phyloP scores from a whole-genome alignment of 75 land plant genomes.

The Ceratopteris richardii region DNA sequence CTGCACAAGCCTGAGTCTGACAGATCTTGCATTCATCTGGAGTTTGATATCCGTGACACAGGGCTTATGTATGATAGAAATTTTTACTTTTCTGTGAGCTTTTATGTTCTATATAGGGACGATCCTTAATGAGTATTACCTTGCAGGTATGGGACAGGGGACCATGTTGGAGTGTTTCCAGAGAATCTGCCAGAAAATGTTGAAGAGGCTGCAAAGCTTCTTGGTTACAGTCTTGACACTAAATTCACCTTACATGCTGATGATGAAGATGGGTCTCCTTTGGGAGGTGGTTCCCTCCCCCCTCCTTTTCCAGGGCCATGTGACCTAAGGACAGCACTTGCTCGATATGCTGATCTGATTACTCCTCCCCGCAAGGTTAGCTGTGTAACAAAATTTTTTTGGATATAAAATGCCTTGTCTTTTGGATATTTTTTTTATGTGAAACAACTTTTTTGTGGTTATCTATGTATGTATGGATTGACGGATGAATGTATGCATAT shows the following conservation, averaged over 20 bases:
- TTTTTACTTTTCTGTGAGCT: not conserved
- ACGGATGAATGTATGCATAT: too few relatives aligned
- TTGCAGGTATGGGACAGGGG: constrained; percentile 81
- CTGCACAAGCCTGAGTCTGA: constrained; percentile 79
- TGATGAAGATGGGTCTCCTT: constrained; percentile 74
- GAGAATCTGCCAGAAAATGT: constrained; percentile 60
- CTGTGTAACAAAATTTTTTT: too few relatives aligned
- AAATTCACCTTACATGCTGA: constrained; percentile 73
- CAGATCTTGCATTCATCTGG: constrained; percentile 92
- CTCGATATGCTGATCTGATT: constrained; percentile 75
- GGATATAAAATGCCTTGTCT: not conserved
- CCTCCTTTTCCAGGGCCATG: constrained; percentile 84
- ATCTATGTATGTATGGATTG: too few relatives aligned
- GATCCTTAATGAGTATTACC: constrained; percentile 8
- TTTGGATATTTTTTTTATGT: not conserved
- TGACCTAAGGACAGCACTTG: constrained; percentile 58
- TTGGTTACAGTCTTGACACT: constrained; percentile 53
- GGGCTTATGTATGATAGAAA: constrained; percentile 52
- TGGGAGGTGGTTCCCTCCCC: constrained; percentile 53
- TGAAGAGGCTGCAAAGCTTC: constrained; percentile 60
- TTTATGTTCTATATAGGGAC: not conserved
- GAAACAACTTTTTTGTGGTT: not conserved
- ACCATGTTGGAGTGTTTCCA: constrained; percentile 87
- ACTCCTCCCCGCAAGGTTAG: constrained; percentile 71
- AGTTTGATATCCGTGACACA: constrained; percentile 79